These are phyloP conservation scores for Boletus insuetus DNA, from an alignment of 768 basidiomycete species.

Conservation along the genomic window DNA sequence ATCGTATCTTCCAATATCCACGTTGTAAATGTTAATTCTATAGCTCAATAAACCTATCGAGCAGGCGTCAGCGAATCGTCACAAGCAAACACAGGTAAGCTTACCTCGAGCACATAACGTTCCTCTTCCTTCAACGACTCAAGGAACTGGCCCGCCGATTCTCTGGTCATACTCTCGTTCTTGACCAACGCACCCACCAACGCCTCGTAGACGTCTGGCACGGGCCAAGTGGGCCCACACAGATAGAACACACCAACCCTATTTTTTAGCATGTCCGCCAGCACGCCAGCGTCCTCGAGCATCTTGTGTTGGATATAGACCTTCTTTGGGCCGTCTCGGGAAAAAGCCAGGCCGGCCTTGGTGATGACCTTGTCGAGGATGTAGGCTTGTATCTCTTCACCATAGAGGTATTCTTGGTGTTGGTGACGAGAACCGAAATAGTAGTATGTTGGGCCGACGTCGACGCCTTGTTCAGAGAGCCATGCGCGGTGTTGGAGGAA, in stretches of 20 bases:
- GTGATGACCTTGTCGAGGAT: slow-evolving; percentile 82
- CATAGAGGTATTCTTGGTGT: slow-evolving; percentile 95
- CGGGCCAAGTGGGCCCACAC: slow-evolving; percentile 99
- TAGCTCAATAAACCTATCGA: slow-evolving; percentile 24
- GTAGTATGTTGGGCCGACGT: slow-evolving; percentile 92
- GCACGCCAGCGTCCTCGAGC: slow-evolving; percentile 78
- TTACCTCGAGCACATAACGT: slow-evolving; percentile 91
- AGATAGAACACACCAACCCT: slow-evolving; percentile 88
- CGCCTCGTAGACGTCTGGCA: slow-evolving; percentile 95
- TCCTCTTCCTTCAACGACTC: slow-evolving; percentile 95
- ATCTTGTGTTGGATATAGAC: slow-evolving; percentile 99
- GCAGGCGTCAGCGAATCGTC: slow-evolving; percentile 1
- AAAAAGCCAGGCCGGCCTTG: slow-evolving; percentile 93
- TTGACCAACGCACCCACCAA: slow-evolving; percentile 77
- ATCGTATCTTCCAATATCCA: neutral
- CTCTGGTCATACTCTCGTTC: slow-evolving; percentile 61
- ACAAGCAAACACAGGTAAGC: neutral
- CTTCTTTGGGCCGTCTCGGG: slow-evolving; percentile 88
- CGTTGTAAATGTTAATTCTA: neutral
- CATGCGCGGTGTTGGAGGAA: slow-evolving; percentile 95
- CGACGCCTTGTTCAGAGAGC: slow-evolving; percentile 69
- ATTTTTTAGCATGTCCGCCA: slow-evolving; percentile 72
- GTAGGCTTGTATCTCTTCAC: slow-evolving; percentile 94
- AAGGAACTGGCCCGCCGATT: slow-evolving; percentile 74
- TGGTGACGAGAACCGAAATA: slow-evolving; percentile 98